A percentile compares a stretch with the other conserved stretches of the same genome.
Evolutionary conservation across 2,329 filamentous ascomycete genomes (phyloP).

Genomic region (Zarea fungicola): DNA sequence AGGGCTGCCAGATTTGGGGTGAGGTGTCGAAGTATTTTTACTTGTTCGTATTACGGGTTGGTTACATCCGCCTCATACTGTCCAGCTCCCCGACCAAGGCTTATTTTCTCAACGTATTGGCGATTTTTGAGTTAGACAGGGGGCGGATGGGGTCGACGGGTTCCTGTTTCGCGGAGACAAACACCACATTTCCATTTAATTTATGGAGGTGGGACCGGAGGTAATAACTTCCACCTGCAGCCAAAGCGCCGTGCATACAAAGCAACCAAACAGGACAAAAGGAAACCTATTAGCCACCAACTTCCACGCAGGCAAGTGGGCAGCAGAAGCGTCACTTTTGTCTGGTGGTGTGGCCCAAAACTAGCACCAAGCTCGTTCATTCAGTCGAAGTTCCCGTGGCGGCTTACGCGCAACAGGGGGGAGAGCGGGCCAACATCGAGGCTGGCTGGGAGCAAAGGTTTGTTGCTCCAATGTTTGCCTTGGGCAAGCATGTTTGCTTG

Average conservation of each 20-base stretch:
- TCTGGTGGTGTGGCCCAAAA: neutral
- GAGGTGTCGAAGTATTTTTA: too few relatives aligned
- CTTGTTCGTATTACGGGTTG: too few relatives aligned
- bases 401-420: conserved; percentile 4
- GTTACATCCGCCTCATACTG: too few relatives aligned
- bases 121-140: too few relatives aligned
- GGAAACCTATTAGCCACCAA: neutral
- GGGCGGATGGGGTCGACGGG: too few relatives aligned
- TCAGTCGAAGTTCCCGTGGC: conserved; percentile 2
- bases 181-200: too few relatives aligned
- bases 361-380: conserved; percentile 9
- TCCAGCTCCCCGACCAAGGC: too few relatives aligned
- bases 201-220: conserved; percentile 2
- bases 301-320: conserved; percentile 2
- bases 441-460: too few relatives aligned
- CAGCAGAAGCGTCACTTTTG: neutral
- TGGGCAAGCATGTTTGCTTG: neutral
- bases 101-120: too few relatives aligned
- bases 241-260: conserved; percentile 3
- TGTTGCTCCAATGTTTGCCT: too few relatives aligned
- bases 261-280: neutral
- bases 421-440: neutral
- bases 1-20: too few relatives aligned
- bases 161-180: too few relatives aligned
- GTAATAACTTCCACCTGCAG: conserved; percentile 6